Conservation (phyloP, 169 alveolate genomes). For the Amoebophrya sp. region DNA sequence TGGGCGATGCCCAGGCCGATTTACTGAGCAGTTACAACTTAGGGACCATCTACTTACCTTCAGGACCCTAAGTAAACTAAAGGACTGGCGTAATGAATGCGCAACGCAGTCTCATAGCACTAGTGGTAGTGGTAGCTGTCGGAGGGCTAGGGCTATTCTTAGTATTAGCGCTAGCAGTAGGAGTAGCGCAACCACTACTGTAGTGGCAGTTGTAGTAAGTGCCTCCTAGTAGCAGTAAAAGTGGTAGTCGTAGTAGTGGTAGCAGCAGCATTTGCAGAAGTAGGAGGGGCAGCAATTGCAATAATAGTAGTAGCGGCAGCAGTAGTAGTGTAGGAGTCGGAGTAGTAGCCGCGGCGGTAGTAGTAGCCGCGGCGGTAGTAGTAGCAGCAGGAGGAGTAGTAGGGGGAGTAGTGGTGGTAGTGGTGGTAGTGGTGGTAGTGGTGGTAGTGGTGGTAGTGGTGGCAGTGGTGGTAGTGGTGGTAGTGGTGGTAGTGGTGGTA, state of each 20-base stretch:
- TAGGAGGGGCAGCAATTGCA: neutral
- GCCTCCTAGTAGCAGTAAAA: neutral
- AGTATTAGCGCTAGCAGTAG: neutral
- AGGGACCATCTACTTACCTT: too few relatives aligned
- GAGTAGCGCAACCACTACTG: neutral
- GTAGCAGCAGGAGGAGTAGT: neutral
- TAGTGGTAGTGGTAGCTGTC: neutral
- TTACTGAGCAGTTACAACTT: too few relatives aligned
- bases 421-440: neutral
- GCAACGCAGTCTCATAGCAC: neutral
- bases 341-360: neutral
- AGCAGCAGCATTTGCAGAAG: neutral
- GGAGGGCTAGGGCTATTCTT: neutral
- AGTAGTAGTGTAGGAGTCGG: neutral
- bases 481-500: neutral
- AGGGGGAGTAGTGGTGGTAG: neutral
- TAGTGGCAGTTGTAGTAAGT: neutral
- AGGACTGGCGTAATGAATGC: neutral
- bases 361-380: too few relatives aligned
- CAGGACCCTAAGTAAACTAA: neutral
- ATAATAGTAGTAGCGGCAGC: neutral
- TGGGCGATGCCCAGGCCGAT: too few relatives aligned
- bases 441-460: neutral
- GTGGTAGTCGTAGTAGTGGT: neutral
- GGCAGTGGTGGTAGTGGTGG: neutral